These are phyloP conservation scores for Stagonosporopsis chrysanthemi DNA, from an alignment of 2,329 filamentous ascomycete species.

Conservation along the genomic window DNA sequence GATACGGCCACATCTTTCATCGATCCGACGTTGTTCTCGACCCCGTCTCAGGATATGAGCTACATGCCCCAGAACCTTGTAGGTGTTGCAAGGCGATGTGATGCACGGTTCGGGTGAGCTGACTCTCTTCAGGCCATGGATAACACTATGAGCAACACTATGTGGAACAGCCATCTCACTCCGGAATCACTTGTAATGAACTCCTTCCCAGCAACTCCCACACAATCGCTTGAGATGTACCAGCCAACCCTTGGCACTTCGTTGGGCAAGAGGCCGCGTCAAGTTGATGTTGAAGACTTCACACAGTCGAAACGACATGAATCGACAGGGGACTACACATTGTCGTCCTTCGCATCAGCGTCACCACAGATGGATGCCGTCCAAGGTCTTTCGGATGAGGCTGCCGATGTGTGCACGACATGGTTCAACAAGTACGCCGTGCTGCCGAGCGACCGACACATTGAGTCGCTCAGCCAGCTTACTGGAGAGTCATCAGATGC, in stretches of 20 bases:
- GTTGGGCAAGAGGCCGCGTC: constrained; percentile 42
- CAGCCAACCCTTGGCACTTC: constrained; percentile 25
- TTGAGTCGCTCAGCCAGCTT: constrained; percentile 47
- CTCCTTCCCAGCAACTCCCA: constrained; percentile 36
- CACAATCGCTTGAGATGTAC: constrained; percentile 39
- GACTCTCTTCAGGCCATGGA: constrained; percentile 36
- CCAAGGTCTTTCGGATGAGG: constrained; percentile 44
- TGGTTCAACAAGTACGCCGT: constrained; percentile 51
- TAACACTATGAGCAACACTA: constrained; percentile 41
- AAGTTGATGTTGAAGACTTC: constrained; percentile 42
- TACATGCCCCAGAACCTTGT: constrained; percentile 42
- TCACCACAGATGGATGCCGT: constrained; percentile 23
- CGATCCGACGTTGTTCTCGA: constrained; percentile 30
- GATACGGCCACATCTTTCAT: constrained; percentile 39
- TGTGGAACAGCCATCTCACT: constrained; percentile 38
- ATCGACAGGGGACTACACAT: constrained; percentile 30
- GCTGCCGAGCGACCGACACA: constrained; percentile 47
- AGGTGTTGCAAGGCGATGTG: constrained; percentile 20
- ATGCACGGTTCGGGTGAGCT: constrained; percentile 6
- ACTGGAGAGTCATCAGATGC: constrained; percentile 44
- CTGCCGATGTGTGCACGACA: constrained; percentile 47
- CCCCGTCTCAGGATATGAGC: constrained; percentile 29
- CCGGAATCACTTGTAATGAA: constrained; percentile 28
- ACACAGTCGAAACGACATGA: constrained; percentile 46
- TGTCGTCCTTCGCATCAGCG: constrained; percentile 34